A percentile compares a stretch with the other conserved stretches of the same genome.
These are phyloP conservation scores for Phytophthora lateralis DNA, from an alignment of 352 stramenopile genomes.

Conservation along the genomic window DNA sequence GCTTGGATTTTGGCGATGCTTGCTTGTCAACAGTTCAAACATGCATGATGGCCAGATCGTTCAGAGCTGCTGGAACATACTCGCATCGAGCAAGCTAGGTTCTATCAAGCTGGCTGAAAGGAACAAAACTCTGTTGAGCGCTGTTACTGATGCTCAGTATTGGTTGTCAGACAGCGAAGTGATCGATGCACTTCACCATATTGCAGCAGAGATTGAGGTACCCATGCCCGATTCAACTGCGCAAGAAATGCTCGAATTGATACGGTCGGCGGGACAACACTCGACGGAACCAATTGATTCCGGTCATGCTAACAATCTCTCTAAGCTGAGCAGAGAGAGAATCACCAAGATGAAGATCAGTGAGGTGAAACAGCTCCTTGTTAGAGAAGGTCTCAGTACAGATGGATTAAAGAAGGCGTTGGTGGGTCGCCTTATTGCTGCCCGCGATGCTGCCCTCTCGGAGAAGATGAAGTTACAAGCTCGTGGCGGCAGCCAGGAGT, in stretches of 20 bases:
- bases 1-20: slow-evolving; percentile 64
- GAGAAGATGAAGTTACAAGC: slow-evolving; percentile 2
- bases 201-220: slow-evolving; percentile 38
- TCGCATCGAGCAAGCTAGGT: slow-evolving; percentile 9
- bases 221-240: slow-evolving; percentile 25
- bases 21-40: slow-evolving; percentile 40
- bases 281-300: slow-evolving; percentile 12
- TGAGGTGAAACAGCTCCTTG: slow-evolving; percentile 50
- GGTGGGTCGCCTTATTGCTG: slow-evolving; percentile 42
- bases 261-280: slow-evolving; percentile 17
- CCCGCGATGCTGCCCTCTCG: slow-evolving; percentile 30
- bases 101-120: slow-evolving; percentile 20
- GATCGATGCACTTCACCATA: slow-evolving; percentile 41
- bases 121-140: slow-evolving; percentile 39
- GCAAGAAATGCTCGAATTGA: slow-evolving; percentile 24
- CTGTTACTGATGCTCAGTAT: slow-evolving; percentile 36
- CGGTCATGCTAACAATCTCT: slow-evolving; percentile 5
- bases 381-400: slow-evolving; percentile 31
- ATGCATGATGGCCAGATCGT: slow-evolving; percentile 10
- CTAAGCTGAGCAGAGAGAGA: slow-evolving; percentile 32
- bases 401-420: slow-evolving; percentile 63
- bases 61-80: slow-evolving; percentile 43
- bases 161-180: slow-evolving; percentile 54
- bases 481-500: not conserved
- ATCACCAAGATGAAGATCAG: slow-evolving; percentile 51